These are phyloP conservation scores for Wickerhamomyces sp. DNA, from an alignment of 1,139 yeast genomes.

Conservation along the genomic window DNA sequence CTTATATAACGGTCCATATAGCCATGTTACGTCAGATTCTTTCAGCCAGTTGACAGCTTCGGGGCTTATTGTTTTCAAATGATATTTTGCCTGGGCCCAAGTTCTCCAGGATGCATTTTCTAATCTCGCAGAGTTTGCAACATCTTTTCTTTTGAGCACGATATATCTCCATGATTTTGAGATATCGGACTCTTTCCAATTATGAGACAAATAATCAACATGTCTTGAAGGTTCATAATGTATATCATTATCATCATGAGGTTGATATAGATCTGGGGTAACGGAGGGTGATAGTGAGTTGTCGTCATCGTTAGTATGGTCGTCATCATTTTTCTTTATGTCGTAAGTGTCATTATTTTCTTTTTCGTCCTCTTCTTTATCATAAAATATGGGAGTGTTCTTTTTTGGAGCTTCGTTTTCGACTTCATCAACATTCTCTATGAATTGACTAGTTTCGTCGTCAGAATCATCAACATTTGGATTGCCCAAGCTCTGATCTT, in stretches of 20 bases:
- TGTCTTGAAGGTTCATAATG: constrained; percentile 80
- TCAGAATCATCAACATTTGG: constrained; percentile 9
- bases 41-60: constrained; percentile 76
- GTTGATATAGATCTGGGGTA: constrained; percentile 35
- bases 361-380: constrained; percentile 18
- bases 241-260: constrained; percentile 84
- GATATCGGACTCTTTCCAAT: constrained; percentile 93
- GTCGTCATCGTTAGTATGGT: constrained; percentile 16
- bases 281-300: constrained; percentile 29
- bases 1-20: constrained; percentile 62
- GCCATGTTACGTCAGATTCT: constrained; percentile 76
- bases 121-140: constrained; percentile 59
- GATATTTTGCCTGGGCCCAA: constrained; percentile 74
- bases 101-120: constrained; percentile 87
- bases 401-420: constrained; percentile 5
- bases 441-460: constrained; percentile 20
- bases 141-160: constrained; percentile 71
- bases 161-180: constrained; percentile 95
- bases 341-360: constrained; percentile 6
- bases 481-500: constrained; percentile 7
- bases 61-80: constrained; percentile 65
- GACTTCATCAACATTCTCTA: constrained; percentile 21
- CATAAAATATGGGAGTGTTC: constrained; percentile 15
- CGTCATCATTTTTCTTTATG: constrained; percentile 5
- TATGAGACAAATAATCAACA: constrained; percentile 90